These are phyloP conservation scores for Colletotrichum eremochloae DNA, from an alignment of 2,329 filamentous ascomycete species.

Conservation along the genomic window DNA sequence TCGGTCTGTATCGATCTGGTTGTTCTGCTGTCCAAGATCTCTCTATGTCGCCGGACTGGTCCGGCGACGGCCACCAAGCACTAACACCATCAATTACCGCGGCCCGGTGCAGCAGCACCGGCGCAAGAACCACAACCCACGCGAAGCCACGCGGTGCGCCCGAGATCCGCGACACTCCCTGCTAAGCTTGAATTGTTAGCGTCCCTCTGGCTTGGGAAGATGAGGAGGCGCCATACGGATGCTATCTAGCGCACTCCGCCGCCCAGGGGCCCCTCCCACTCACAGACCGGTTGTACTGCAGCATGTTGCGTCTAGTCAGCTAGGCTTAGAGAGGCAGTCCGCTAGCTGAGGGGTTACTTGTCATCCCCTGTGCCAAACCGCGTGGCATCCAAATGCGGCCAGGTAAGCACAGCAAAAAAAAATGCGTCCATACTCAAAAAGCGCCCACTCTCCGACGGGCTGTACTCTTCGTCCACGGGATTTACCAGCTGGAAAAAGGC, in stretches of 20 bases:
- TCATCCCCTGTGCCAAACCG: slow-evolving; percentile 16
- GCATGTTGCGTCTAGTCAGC: neutral
- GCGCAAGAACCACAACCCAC: slow-evolving; percentile 9
- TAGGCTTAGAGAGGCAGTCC: neutral
- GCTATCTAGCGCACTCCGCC: slow-evolving; percentile 10
- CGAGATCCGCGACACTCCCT: slow-evolving; percentile 10
- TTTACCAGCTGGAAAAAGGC: neutral
- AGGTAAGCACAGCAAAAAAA: slow-evolving; percentile 5
- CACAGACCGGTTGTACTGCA: neutral
- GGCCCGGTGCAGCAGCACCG: slow-evolving; percentile 10
- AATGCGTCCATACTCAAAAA: slow-evolving; percentile 30
- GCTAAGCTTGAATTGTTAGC: slow-evolving; percentile 40
- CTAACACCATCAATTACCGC: neutral
- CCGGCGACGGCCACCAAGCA: neutral
- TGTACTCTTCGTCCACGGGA: slow-evolving; percentile 19
- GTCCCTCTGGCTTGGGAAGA: slow-evolving; percentile 28
- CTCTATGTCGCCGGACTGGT: slow-evolving; percentile 12
- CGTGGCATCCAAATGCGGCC: slow-evolving; percentile 7
- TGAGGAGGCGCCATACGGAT: neutral
- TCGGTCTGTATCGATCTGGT: slow-evolving; percentile 20
- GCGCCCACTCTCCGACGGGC: slow-evolving; percentile 29
- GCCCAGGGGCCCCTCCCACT: neutral
- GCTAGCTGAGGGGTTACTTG: neutral
- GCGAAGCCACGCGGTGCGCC: slow-evolving; percentile 23
- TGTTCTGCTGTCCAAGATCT: neutral